Conservation (phyloP, 208 protist species). For the Leishmania martiniquensis region DNA sequence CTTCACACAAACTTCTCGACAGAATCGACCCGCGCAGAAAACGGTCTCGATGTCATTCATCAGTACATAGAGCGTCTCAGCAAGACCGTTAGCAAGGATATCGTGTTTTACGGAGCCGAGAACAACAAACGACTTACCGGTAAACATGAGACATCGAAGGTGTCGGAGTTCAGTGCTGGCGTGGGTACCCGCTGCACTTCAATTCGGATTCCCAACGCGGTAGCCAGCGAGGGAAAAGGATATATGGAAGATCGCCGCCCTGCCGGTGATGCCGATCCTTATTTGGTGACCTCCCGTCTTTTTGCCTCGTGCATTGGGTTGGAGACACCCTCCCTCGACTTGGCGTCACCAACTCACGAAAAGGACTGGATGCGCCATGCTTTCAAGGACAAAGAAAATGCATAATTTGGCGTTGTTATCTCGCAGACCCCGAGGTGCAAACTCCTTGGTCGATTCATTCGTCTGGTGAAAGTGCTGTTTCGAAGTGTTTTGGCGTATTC, state of each 20-base stretch:
- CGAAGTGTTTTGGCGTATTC: background rate
- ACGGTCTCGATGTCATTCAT: slow-evolving; percentile 78
- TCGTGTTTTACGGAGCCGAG: slow-evolving; percentile 86
- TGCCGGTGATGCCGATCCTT: slow-evolving; percentile 96
- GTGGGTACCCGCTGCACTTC: slow-evolving; percentile 94
- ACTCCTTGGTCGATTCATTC: background rate
- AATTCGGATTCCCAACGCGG: slow-evolving; percentile 95
- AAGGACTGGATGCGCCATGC: slow-evolving; percentile 74
- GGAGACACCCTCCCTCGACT: slow-evolving; percentile 61
- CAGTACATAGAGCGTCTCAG: slow-evolving; percentile 77
- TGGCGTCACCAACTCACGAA: slow-evolving; percentile 50
- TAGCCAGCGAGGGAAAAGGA: slow-evolving; percentile 88
- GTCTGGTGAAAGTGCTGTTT: slow-evolving; percentile 6
- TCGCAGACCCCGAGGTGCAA: background rate
- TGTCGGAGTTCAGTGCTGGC: slow-evolving; percentile 70
- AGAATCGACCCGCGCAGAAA: slow-evolving; percentile 77
- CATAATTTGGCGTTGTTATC: background rate
- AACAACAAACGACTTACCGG: slow-evolving; percentile 90
- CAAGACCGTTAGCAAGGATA: slow-evolving; percentile 77
- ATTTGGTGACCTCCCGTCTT: slow-evolving; percentile 95
- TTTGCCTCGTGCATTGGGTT: slow-evolving; percentile 78
- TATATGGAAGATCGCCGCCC: slow-evolving; percentile 98
- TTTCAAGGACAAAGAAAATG: slow-evolving; percentile 35
- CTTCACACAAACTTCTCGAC: slow-evolving; percentile 98
- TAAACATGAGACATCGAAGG: slow-evolving; percentile 86